A percentile compares a stretch with the other conserved stretches of the same genome.
Conservation (phyloP, 176 grass and related monocot species). For the Eragrostis curvula region DNA sequence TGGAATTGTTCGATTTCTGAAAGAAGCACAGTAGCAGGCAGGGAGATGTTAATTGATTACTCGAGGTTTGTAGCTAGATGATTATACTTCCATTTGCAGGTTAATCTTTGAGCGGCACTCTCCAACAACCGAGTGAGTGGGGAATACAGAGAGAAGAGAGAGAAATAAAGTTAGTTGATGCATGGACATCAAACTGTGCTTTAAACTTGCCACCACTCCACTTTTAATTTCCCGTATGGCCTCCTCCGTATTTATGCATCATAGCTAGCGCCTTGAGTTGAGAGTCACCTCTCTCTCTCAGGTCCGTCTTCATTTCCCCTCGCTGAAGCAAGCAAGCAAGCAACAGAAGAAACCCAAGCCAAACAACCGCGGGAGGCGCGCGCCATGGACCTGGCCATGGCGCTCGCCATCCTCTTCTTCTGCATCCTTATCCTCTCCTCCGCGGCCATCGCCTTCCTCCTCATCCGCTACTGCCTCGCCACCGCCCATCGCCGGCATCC, state of each 20-base stretch:
- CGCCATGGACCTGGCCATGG: conserved; percentile 55
- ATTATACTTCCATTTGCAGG: too few species aligned
- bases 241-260: neutral
- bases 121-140: too few species aligned
- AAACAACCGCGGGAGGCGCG: neutral
- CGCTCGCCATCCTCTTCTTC: conserved; percentile 47
- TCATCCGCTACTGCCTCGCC: conserved; percentile 36
- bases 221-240: neutral
- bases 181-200: neutral
- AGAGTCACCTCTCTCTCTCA: too few species aligned
- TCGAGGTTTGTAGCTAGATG: too few species aligned
- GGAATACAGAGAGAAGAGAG: neutral
- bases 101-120: too few species aligned
- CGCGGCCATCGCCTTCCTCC: conserved; percentile 38
- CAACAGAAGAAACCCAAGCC: too few species aligned
- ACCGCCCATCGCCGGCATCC: too few species aligned
- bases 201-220: neutral
- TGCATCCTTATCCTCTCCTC: conserved; percentile 47
- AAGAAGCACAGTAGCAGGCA: too few species aligned
- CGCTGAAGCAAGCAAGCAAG: too few species aligned
- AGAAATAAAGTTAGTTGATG: neutral
- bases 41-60: too few species aligned
- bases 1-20: too few species aligned
- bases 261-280: too few species aligned
- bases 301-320: neutral